phyloP scores from a whole-genome alignment of 1,284 basidiomycete genomes.

The Malassezia sp. region DNA sequence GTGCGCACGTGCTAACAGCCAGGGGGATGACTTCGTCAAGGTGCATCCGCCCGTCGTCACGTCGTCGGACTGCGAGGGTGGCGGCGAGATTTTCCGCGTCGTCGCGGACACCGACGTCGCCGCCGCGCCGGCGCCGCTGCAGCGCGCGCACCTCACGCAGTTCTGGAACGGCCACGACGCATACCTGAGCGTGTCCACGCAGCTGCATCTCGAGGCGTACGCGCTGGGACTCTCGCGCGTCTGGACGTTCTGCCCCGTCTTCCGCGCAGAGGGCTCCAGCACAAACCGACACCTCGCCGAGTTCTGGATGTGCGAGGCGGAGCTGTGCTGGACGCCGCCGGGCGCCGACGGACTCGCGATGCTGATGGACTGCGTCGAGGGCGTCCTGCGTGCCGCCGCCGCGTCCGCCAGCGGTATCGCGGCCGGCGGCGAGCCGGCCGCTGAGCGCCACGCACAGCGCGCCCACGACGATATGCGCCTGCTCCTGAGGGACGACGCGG shows the following conservation, averaged over 20 bases:
- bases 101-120: conserved; percentile 46
- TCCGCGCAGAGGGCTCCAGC: conserved; percentile 77
- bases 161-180: conserved; percentile 51
- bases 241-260: conserved; percentile 81
- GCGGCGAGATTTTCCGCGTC: conserved; percentile 79
- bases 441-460: conserved; percentile 3
- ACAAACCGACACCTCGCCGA: conserved; percentile 89
- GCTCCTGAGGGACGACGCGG: background rate
- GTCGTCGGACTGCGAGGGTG: conserved; percentile 89
- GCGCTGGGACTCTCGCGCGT: conserved; percentile 62
- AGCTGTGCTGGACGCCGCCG: conserved; percentile 23
- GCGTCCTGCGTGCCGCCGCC: conserved; percentile 19
- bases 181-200: conserved; percentile 87
- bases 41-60: conserved; percentile 79
- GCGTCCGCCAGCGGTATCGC: conserved; percentile 6
- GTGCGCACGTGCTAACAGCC: no score
- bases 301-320: conserved; percentile 98
- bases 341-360: conserved; percentile 8
- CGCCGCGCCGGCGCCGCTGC: background rate
- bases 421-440: background rate
- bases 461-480: conserved; percentile 20
- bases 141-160: conserved; percentile 1
- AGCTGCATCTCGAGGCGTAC: conserved; percentile 85
- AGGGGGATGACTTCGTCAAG: conserved; percentile 63
- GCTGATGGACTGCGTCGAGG: conserved; percentile 26